Conservation (phyloP, 164 flowering plant genomes). For the Kingdonia uniflora region DNA sequence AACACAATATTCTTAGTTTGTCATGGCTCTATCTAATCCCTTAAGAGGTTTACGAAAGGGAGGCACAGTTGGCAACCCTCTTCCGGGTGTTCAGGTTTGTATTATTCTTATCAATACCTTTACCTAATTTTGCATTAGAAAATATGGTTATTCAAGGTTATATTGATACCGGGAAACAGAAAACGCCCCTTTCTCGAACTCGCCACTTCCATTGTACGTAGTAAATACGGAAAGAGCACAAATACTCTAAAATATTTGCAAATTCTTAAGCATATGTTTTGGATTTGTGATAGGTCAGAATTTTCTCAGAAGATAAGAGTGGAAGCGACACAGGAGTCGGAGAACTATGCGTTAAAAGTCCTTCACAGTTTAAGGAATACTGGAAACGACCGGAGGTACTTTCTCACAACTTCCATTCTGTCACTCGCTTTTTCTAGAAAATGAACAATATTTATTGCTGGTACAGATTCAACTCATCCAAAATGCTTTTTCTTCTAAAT, state of each 20-base stretch:
- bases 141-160: too few relatives aligned
- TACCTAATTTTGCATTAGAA: too few relatives aligned
- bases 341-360: constrained; percentile 86
- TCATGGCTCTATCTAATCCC: constrained; percentile 96
- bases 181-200: too few relatives aligned
- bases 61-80: constrained; percentile 95
- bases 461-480: too few relatives aligned
- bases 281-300: constrained; percentile 48
- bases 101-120: constrained; percentile 1
- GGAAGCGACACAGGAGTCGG: constrained; percentile 44
- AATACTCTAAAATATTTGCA: too few relatives aligned
- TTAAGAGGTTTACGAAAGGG: constrained; percentile 64
- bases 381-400: constrained; percentile 90
- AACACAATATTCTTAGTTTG: constrained; percentile 48
- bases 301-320: constrained; percentile 56
- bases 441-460: too few relatives aligned
- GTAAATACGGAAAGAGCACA: too few relatives aligned
- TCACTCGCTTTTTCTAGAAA: too few relatives aligned
- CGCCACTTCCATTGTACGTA: too few relatives aligned
- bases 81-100: constrained; percentile 89
- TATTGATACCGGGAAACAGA: too few relatives aligned
- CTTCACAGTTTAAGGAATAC: constrained; percentile 85
- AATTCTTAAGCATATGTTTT: constrained; percentile 5
- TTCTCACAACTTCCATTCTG: background rate
- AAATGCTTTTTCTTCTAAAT: too few relatives aligned